Base-by-base conservation (phyloP, 2,329 filamentous ascomycete genomes). In the Colletotrichum sp. region DNA sequence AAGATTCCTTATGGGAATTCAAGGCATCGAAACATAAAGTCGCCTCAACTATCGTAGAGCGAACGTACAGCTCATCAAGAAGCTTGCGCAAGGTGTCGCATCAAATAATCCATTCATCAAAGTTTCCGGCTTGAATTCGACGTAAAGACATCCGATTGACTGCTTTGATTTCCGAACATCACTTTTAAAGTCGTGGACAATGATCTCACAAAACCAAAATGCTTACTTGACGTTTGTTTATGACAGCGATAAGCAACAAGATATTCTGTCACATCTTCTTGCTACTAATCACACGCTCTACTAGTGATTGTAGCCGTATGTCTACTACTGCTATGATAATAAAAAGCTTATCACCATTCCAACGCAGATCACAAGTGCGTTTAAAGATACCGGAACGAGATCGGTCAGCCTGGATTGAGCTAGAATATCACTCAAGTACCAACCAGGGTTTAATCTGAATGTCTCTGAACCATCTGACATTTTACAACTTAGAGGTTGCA, bases 101-200 rank as follows among this genome's bases (percentile, higher is more conserved):
- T 43, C 38, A n/a, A 5, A 43, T 12, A 1, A 43, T 30, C 28
- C 8, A 30, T 9, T 30, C 28, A 30, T 10, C 18, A n/a, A 43
- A 43, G 38, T n/a, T n/a, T 43, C 10, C 9, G 9, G 18, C 18
- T n/a, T 10, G 18, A 12, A 12, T n/a, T n/a, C 5, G 9, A 43
- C 12, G n/a, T 18, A n/a, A 43, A 5, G 18, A 43, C 4, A 12
- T n/a, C 3, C 18, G 38, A n/a, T 43, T n/a, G 18, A 12, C 9
- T n/a, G 38, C 38, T 43, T 43, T 6, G 18, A 43, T 10, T 12
- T 12, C 9, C 18, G 9, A 43, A n/a, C 8, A n/a, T 43, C 18
- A n/a, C 18, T 9, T n/a, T 18, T 0, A 43, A 6, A 43, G 9
- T 12, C 38, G 1, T n/a, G 2, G 3, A n/a, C 13, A 34, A 15